Evolutionary conservation across 2,329 filamentous ascomycete species (phyloP).

Genomic region (Arthroderma sp.): DNA sequence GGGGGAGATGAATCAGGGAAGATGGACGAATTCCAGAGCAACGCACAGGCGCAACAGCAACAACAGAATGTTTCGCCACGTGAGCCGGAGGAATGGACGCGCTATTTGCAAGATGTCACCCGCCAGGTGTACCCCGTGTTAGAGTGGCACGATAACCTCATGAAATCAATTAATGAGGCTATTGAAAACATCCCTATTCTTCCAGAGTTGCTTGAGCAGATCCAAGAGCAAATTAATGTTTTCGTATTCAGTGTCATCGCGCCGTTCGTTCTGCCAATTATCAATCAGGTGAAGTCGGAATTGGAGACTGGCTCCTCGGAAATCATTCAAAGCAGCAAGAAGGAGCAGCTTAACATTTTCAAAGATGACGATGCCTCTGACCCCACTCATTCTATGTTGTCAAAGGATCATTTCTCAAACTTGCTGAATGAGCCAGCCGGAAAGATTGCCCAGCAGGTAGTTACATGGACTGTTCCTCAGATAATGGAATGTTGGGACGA

Average conservation of each 20-base stretch:
- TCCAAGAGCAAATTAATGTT: slow-evolving; percentile 75
- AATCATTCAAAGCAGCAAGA: slow-evolving; percentile 72
- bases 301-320: slow-evolving; percentile 74
- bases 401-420: slow-evolving; percentile 91
- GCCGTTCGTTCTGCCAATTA: slow-evolving; percentile 74
- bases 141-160: slow-evolving; percentile 78
- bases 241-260: slow-evolving; percentile 89
- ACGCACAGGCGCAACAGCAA: slow-evolving; percentile 60
- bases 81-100: slow-evolving; percentile 71
- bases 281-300: slow-evolving; percentile 76
- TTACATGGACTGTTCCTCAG: slow-evolving; percentile 80
- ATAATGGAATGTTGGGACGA: slow-evolving; percentile 82
- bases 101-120: slow-evolving; percentile 61
- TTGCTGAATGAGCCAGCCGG: slow-evolving; percentile 81
- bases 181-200: slow-evolving; percentile 78
- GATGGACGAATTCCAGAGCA: slow-evolving; percentile 66
- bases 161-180: slow-evolving; percentile 64
- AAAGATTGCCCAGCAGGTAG: slow-evolving; percentile 62
- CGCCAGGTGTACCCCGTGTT: slow-evolving; percentile 78
- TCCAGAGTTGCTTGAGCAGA: slow-evolving; percentile 70
- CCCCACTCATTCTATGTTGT: slow-evolving; percentile 89
- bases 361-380: slow-evolving; percentile 62
- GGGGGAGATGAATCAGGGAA: slow-evolving; percentile 61
- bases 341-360: slow-evolving; percentile 80
- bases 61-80: slow-evolving; percentile 62